These are phyloP conservation scores for Metschnikowia kunwiensis DNA, from an alignment of 805 yeast genomes.

Conservation along the genomic window DNA sequence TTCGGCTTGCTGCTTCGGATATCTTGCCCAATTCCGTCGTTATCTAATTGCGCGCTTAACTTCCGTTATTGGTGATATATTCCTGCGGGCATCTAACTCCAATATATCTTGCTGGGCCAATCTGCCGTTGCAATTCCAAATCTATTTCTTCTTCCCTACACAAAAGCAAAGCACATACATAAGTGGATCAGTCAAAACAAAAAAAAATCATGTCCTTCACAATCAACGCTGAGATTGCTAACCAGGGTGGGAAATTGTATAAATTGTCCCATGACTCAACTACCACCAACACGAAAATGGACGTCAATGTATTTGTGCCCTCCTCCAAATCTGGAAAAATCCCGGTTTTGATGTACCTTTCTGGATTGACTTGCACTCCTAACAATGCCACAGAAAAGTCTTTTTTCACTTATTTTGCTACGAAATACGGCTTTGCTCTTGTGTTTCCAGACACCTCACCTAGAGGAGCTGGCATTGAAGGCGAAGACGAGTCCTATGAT, in stretches of 20 bases:
- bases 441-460: slow-evolving; percentile 98
- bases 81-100: slow-evolving; percentile 1
- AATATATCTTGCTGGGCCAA: no score
- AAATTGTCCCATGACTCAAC: slow-evolving; percentile 74
- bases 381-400: slow-evolving; percentile 94
- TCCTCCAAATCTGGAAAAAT: slow-evolving; percentile 35
- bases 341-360: slow-evolving; percentile 76
- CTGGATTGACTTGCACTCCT: slow-evolving; percentile 93
- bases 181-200: no score
- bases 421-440: slow-evolving; percentile 77
- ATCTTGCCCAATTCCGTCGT: neutral
- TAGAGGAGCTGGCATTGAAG: slow-evolving; percentile 71
- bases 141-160: no score
- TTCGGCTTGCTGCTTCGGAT: no score
- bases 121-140: no score
- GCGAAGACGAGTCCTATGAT: slow-evolving; percentile 84
- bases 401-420: slow-evolving; percentile 75
- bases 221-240: slow-evolving; percentile 50
- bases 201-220: slow-evolving; percentile 51
- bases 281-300: slow-evolving; percentile 69
- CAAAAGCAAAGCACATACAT: neutral
- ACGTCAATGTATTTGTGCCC: slow-evolving; percentile 81
- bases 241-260: slow-evolving; percentile 71
- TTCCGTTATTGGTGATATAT: slow-evolving; percentile 1
- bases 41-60: neutral